A percentile compares a stretch with the other conserved stretches of the same genome.
Conservation (phyloP, 2,329 filamentous ascomycete genomes). For the Mycosphaerella arachidis region DNA sequence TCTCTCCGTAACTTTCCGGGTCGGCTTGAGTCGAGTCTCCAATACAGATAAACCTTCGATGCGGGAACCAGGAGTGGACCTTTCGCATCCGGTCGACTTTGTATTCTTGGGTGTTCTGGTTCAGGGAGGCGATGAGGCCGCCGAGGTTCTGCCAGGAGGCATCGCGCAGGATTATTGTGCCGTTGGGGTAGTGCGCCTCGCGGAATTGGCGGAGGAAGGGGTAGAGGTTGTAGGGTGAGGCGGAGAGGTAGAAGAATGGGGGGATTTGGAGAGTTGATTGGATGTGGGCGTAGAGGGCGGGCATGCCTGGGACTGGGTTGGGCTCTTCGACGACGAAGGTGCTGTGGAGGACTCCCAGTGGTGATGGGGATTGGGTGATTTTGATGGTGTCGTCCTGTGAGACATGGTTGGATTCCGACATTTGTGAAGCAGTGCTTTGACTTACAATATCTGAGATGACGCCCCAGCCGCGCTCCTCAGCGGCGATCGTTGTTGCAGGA, state of each 20-base stretch:
- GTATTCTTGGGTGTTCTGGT: constrained; percentile 76
- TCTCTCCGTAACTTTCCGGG: constrained; percentile 81
- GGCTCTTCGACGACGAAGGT: constrained; percentile 74
- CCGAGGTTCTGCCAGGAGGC: constrained; percentile 79
- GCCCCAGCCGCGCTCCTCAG: constrained; percentile 73
- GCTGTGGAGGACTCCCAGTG: constrained; percentile 72
- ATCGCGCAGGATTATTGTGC: constrained; percentile 79
- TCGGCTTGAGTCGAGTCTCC: constrained; percentile 91
- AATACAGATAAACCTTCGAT: constrained; percentile 73
- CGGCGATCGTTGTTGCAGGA: constrained; percentile 68
- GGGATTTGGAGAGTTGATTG: constrained; percentile 54
- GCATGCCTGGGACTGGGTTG: constrained; percentile 71
- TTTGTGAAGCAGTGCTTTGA: not conserved
- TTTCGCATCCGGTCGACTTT: constrained; percentile 77
- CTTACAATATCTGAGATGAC: constrained; percentile 50
- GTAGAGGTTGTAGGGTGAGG: constrained; percentile 91
- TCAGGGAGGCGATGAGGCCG: constrained; percentile 74
- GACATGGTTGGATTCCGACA: constrained; percentile 53
- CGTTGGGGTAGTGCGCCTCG: constrained; percentile 64
- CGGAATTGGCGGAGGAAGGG: constrained; percentile 77
- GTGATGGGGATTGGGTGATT: constrained; percentile 74
- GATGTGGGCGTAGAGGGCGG: constrained; percentile 70
- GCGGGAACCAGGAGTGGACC: constrained; percentile 73
- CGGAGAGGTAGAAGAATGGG: constrained; percentile 88
- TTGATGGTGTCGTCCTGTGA: constrained; percentile 83